phyloP scores from a whole-genome alignment of 768 basidiomycete genomes.

The Trametes villosa region DNA sequence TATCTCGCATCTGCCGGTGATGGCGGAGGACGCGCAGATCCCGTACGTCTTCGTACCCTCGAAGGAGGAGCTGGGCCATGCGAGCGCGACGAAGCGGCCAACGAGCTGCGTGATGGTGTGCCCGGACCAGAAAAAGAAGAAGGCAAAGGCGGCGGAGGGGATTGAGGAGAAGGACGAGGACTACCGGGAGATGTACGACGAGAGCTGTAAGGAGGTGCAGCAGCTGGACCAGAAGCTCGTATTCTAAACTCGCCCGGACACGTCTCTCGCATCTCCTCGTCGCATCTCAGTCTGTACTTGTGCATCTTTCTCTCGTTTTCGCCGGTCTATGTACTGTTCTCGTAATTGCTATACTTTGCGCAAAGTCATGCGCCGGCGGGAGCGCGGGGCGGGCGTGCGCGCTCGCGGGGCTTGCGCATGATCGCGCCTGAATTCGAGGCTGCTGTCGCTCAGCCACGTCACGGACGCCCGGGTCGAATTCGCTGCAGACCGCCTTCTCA shows the following conservation, averaged over 20 bases:
- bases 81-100: constrained; percentile 96
- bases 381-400: background rate
- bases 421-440: constrained; percentile 3
- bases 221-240: constrained; percentile 73
- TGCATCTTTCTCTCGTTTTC: constrained; percentile 17
- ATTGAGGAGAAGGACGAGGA: constrained; percentile 77
- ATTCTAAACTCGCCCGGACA: constrained; percentile 57
- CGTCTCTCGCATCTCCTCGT: constrained; percentile 58
- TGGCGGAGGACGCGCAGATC: constrained; percentile 92
- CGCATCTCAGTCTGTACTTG: constrained; percentile 23
- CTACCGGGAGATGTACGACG: constrained; percentile 84
- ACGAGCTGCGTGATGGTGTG: constrained; percentile 98
- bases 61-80: constrained; percentile 94
- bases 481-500: constrained; percentile 21
- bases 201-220: constrained; percentile 84
- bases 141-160: constrained; percentile 59
- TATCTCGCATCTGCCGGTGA: constrained; percentile 92
- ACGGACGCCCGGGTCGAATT: constrained; percentile 26
- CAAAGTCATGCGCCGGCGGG: background rate
- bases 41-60: constrained; percentile 90
- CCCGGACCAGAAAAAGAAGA: constrained; percentile 79
- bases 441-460: constrained; percentile 29
- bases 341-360: constrained; percentile 13
- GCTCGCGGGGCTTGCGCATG: background rate
- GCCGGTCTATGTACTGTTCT: constrained; percentile 23